phyloP scores from a whole-genome alignment of 192 early-diverging fungal genomes.

The Entomortierella parvispora region DNA sequence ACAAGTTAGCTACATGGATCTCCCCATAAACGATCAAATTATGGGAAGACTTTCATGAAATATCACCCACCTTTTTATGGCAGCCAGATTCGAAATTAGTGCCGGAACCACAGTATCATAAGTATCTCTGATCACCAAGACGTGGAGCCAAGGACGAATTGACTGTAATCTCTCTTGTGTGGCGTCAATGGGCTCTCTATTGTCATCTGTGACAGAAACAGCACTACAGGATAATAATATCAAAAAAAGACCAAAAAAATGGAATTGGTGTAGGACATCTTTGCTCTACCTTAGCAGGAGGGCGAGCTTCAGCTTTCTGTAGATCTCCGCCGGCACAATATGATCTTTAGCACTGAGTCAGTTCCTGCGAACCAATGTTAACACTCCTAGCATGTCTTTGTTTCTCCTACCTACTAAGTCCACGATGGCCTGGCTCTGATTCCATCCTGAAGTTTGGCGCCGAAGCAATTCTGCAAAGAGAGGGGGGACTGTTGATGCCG shows the following conservation, averaged over 20 bases:
- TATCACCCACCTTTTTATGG: slow-evolving; percentile 8
- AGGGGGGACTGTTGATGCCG: background rate
- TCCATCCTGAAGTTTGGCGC: slow-evolving; percentile 34
- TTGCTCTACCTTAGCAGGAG: slow-evolving; percentile 30
- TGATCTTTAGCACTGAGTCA: slow-evolving; percentile 1
- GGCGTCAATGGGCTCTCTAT: background rate
- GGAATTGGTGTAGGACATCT: too few species aligned
- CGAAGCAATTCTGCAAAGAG: background rate
- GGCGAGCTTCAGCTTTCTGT: slow-evolving; percentile 42
- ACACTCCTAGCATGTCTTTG: too few species aligned
- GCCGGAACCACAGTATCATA: slow-evolving; percentile 21
- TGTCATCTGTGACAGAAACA: slow-evolving; percentile 13
- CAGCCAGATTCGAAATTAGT: slow-evolving; percentile 20
- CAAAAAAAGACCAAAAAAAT: background rate
- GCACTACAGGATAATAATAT: slow-evolving; percentile 1
- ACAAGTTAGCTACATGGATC: too few species aligned
- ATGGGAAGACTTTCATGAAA: background rate
- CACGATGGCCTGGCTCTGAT: slow-evolving; percentile 33
- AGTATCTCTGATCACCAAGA: slow-evolving; percentile 24
- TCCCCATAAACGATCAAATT: too few species aligned
- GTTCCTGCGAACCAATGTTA: background rate
- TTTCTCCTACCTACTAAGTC: slow-evolving; percentile 13
- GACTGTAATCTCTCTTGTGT: background rate
- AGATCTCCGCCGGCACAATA: slow-evolving; percentile 9
- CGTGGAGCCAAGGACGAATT: slow-evolving; percentile 20